Base-by-base conservation (phyloP, 2,329 filamentous ascomycete genomes). In the Ophiostoma sp. region DNA sequence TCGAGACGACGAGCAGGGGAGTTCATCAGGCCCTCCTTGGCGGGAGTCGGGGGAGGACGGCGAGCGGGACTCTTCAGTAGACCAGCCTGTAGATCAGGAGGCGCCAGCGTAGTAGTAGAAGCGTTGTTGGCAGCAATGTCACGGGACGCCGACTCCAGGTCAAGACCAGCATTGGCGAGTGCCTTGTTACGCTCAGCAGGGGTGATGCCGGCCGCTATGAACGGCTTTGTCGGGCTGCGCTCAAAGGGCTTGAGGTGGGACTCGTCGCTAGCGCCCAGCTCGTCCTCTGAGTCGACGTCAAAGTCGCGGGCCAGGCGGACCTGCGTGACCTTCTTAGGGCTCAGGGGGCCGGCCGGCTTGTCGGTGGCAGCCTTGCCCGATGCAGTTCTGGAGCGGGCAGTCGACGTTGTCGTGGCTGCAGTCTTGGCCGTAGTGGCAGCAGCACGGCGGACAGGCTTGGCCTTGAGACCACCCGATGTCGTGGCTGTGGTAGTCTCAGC, bases 261-360 rank as follows among this genome's bases (percentile, higher is more conserved):
- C 76, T 85, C 84, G 74, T 87, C 86, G 57, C 82, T 83, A 11
- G 82, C 84, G 36, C 86, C 86, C 48, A 91, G 85, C 79, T 91
- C 88, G 78, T 91, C 89, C 69, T 91, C 89, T 17, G 88, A 89
- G 39, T 83, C 83, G 36, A 79, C 78, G 70, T 87, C 86, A 76
- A 81, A 80, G 19, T 78, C 77, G 74, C 80, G 78, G 78, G 83
- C 74, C 83, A 76, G 69, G 84, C 82, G 75, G 76, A 90, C 82
- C 81, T 90, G 87, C 55, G 87, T 88, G 76, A 88, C 85, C 84
- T 91, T 91, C 83, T 88, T 90, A 82, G 88, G 89, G 81, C 88
- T 90, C 71, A 91, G 82, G 45, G 89, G 88, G 72, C 84, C 85
- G 76, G 79, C 42, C 72, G 74, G 75, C 76, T 78, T 79, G 59